These are phyloP conservation scores for Poterioochromonas sp. DNA, from an alignment of 352 stramenopile species.

Conservation along the genomic window DNA sequence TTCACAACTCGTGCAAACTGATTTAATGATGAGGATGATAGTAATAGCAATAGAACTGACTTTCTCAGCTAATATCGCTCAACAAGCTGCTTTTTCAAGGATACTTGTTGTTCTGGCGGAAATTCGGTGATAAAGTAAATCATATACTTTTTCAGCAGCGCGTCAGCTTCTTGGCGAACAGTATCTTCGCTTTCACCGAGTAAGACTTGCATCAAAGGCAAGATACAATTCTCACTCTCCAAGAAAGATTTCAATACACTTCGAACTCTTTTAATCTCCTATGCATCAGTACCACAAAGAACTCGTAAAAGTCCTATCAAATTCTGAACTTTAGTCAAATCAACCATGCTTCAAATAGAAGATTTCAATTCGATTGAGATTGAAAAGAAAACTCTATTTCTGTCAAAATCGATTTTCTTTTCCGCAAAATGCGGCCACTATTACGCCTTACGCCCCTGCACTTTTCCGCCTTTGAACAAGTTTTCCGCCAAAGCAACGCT, in stretches of 20 bases:
- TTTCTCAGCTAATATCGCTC: neutral
- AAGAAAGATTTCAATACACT: constrained; percentile 77
- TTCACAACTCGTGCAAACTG: neutral
- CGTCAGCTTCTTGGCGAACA: constrained; percentile 35
- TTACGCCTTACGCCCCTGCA: too few relatives aligned
- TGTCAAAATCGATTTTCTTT: too few relatives aligned
- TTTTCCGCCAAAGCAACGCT: too few relatives aligned
- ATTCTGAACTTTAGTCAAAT: constrained; percentile 30
- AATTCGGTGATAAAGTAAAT: neutral
- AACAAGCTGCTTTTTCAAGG: neutral
- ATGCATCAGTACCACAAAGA: constrained; percentile 83
- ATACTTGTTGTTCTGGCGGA: neutral
- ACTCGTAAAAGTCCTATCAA: constrained; percentile 48
- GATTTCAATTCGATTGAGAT: too few relatives aligned
- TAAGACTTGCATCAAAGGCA: constrained; percentile 34
- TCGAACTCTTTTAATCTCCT: constrained; percentile 87
- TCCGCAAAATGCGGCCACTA: too few relatives aligned
- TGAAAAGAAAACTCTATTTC: too few relatives aligned
- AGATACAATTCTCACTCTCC: constrained; percentile 61
- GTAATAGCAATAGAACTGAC: neutral
- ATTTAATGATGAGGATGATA: neutral
- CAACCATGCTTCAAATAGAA: neutral
- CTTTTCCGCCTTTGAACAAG: too few relatives aligned
- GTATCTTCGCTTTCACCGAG: constrained; percentile 70
- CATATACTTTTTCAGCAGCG: constrained; percentile 14